These are phyloP conservation scores for Hermanozyma aechmeae DNA, from an alignment of 805 yeast species.

Conservation along the genomic window DNA sequence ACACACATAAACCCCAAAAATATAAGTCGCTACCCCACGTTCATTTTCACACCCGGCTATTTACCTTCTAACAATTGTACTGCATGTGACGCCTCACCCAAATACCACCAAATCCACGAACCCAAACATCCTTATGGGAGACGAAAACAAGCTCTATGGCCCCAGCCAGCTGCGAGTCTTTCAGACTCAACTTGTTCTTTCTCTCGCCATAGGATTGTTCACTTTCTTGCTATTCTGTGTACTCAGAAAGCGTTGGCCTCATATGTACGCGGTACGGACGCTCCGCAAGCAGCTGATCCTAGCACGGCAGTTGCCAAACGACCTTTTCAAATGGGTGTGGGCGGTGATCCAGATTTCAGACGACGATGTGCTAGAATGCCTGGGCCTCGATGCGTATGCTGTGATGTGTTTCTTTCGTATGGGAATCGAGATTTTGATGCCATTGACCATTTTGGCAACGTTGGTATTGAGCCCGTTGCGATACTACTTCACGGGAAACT, in stretches of 20 bases:
- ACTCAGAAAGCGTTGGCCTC: constrained; percentile 45
- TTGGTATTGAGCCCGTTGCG: constrained; percentile 28
- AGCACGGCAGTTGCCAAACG: constrained; percentile 31
- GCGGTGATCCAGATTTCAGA: constrained; percentile 17
- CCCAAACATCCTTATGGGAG: constrained; percentile 1
- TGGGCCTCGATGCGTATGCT: constrained; percentile 24
- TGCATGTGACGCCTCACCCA: too few relatives aligned
- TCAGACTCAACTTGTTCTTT: constrained; percentile 43
- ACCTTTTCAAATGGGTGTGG: constrained; percentile 17
- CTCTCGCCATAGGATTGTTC: constrained; percentile 36
- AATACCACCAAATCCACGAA: too few relatives aligned
- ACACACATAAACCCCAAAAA: too few relatives aligned
- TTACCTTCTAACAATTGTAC: too few relatives aligned
- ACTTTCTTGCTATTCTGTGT: constrained; percentile 42
- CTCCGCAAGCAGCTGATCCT: constrained; percentile 30
- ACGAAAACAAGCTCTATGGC: constrained; percentile 22
- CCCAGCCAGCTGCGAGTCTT: constrained; percentile 48
- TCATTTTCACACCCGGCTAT: too few relatives aligned
- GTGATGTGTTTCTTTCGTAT: constrained; percentile 30
- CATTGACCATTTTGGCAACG: constrained; percentile 15
- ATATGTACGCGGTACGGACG: constrained; percentile 48
- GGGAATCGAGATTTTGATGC: constrained; percentile 15
- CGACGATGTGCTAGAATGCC: constrained; percentile 14
- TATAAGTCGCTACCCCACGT: too few relatives aligned
- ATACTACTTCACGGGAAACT: constrained; percentile 31